Conservation (phyloP, 2,329 filamentous ascomycete genomes). For the Apiospora aurea region DNA sequence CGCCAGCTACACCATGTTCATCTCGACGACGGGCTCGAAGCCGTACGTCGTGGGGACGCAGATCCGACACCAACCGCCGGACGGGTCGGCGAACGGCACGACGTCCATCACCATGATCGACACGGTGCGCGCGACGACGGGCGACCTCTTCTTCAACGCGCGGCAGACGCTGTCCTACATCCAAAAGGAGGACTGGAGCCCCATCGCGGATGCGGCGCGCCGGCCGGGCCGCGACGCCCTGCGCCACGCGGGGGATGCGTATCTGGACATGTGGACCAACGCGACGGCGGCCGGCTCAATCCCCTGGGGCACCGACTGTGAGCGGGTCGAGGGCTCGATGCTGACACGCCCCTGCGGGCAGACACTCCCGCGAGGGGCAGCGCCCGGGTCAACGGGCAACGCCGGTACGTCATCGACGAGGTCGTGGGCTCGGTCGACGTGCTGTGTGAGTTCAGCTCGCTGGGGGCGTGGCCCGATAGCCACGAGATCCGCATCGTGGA, state of each 20-base stretch:
- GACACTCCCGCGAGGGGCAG: constrained; percentile 42
- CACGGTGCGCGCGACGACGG: constrained; percentile 45
- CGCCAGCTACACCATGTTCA: constrained; percentile 47
- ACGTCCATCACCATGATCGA: constrained; percentile 41
- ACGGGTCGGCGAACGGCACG: not conserved
- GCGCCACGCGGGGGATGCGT: constrained; percentile 44
- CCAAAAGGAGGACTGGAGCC: constrained; percentile 42
- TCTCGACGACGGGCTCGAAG: constrained; percentile 40
- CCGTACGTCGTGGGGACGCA: constrained; percentile 46
- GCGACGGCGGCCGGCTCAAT: constrained; percentile 43
- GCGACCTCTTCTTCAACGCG: constrained; percentile 47
- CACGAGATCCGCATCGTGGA: constrained; percentile 44
- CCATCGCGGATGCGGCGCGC: constrained; percentile 34
- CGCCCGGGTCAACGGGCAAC: constrained; percentile 39
- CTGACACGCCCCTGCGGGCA: constrained; percentile 42
- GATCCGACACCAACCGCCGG: constrained; percentile 37
- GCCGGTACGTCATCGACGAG: constrained; percentile 48
- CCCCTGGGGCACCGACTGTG: constrained; percentile 45
- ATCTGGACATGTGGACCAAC: constrained; percentile 49
- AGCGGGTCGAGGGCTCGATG: constrained; percentile 45
- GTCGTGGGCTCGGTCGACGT: constrained; percentile 44
- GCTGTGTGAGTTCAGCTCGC: constrained; percentile 44
- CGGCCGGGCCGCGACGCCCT: constrained; percentile 41
- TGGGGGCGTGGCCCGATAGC: constrained; percentile 43
- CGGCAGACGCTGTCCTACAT: constrained; percentile 42